Base-by-base conservation (phyloP, 306 rosid genomes). In the Vicia sativa region DNA sequence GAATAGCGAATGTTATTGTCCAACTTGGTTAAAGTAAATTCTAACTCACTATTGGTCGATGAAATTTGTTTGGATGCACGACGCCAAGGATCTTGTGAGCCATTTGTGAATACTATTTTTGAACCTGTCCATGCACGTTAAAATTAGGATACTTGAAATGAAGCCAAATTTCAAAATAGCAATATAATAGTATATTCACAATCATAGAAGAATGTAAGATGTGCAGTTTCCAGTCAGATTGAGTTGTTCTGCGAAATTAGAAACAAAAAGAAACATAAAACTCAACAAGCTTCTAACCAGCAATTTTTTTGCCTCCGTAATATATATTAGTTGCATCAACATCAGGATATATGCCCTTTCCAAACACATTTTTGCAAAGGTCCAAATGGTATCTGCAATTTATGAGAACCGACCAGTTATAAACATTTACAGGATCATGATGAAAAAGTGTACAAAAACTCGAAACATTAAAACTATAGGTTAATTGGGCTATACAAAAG, bases 21-120 rank as follows among this genome's bases (percentile, higher is more conserved):
- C 28, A 52, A 59, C 66, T 62, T 65, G 37, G 23, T 45, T 7
- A 42, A 72, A 53, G 55, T 25, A 74, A 54, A 29, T 63, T 45
- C 55, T 55, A 72, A 86, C 98, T 87, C 87, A 92, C 98, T 29
- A 71, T 92, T 82, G 34, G 93, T 83, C 14, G 96, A 78, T 65
- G 98, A 85, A 48, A 41, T 79, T 79, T 87, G 96, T 77, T 90
- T 92, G 5, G 98, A 87, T 9, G 98, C 98, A 44, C 65, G 96
- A 59, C 98, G 98, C 98, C 98, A 92, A 11, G 98, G 98, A 77
- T 92, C 98, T 78, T 92, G 98, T 5, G 98, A 92, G 64, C 98
- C 96, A 74, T 92, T 92, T 71, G 90, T 67, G 70, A 92, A 92
- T 26, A 92, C 61, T 77, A 92, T 90, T 74, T 87, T 92, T 25